Evolutionary conservation across 352 stramenopile species (phyloP).

Genomic region (Aphanomyces astaci): DNA sequence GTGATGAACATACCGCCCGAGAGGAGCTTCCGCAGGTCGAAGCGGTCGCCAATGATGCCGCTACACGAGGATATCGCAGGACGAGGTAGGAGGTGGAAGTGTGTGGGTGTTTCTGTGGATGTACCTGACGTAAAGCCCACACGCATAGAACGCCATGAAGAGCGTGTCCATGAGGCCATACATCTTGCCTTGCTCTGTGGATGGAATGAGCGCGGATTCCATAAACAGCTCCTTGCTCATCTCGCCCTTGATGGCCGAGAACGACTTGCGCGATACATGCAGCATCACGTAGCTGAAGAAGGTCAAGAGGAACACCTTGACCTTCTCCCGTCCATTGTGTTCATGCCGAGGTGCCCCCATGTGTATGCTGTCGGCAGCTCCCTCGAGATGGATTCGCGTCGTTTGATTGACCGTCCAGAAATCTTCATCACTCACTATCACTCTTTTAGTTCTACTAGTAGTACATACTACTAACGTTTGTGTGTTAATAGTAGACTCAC

Average conservation of each 20-base stretch:
- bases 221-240: conserved; percentile 76
- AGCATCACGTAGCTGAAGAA: conserved; percentile 80
- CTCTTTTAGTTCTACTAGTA: too few species aligned
- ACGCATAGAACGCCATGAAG: conserved; percentile 71
- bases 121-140: conserved; percentile 68
- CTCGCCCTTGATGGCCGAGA: conserved; percentile 75
- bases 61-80: conserved; percentile 24
- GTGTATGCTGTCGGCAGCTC: too few species aligned
- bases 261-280: conserved; percentile 68
- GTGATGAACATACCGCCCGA: conserved; percentile 63
- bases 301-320: conserved; percentile 55
- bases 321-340: too few species aligned
- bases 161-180: conserved; percentile 73
- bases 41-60: conserved; percentile 58
- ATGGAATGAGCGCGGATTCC: conserved; percentile 45
- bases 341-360: too few species aligned
- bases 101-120: too few species aligned
- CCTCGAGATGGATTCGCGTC: too few species aligned
- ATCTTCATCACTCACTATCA: too few species aligned
- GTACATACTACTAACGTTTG: too few species aligned
- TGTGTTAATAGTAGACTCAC: too few species aligned
- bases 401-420: too few species aligned
- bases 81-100: not conserved
- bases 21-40: conserved; percentile 63
- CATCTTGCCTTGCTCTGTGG: conserved; percentile 66